Percentiles rank a stretch among this genome's conserved stretches.
Conservation (phyloP, 73 alveolate genomes). For the Diophrys sp. region DNA sequence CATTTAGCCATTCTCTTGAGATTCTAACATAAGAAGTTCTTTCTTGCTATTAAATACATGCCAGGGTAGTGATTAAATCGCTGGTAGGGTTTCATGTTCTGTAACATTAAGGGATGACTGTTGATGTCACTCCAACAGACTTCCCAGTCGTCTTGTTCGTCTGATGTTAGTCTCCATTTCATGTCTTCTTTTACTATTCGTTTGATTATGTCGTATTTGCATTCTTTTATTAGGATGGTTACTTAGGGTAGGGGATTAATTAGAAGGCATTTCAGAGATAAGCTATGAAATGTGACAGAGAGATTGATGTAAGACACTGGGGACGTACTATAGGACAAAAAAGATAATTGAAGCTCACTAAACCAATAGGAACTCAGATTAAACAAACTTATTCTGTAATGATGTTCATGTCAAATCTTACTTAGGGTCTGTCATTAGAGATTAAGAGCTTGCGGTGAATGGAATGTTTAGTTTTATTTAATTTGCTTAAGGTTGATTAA, state of each 20-base stretch:
- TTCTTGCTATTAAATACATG: slow-evolving; percentile 75
- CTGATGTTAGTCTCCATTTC: slow-evolving; percentile 4
- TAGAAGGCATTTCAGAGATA: not conserved
- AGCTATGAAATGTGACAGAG: too few species aligned
- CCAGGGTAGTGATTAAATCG: slow-evolving; percentile 85
- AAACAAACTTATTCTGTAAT: too few species aligned
- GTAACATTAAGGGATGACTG: slow-evolving; percentile 31
- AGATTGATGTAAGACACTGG: too few species aligned
- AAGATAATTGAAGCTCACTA: too few species aligned
- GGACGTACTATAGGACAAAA: too few species aligned
- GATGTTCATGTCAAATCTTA: too few species aligned
- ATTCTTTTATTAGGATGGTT: not conserved
- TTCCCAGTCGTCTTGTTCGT: slow-evolving; percentile 2
- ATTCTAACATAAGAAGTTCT: slow-evolving; percentile 74
- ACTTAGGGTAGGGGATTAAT: not conserved
- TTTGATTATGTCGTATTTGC: not conserved
- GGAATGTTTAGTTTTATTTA: too few species aligned
- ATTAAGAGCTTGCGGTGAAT: too few species aligned
- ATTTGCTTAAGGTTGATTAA: too few species aligned
- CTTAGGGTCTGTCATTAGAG: too few species aligned
- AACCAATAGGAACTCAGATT: too few species aligned
- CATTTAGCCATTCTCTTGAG: slow-evolving; percentile 60
- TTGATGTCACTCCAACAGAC: slow-evolving; percentile 26
- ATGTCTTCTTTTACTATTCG: not conserved
- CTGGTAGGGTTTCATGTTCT: slow-evolving; percentile 32